Conservation (phyloP, 768 basidiomycete genomes). For the Boletus bicolor region DNA sequence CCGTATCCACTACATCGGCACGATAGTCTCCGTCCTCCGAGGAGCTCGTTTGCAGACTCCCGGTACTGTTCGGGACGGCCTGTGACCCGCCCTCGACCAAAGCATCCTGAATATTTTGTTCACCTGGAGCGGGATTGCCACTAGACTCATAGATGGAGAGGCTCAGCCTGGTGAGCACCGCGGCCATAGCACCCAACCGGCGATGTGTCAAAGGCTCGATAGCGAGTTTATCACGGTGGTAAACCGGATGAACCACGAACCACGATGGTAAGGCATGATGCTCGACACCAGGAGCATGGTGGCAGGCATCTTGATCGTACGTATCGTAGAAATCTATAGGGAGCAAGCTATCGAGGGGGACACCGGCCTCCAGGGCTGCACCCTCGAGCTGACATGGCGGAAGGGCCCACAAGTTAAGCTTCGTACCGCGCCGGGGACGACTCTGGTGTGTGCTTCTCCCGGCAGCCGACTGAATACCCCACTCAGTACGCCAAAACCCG, state of each 20-base stretch:
- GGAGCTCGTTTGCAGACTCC: constrained; percentile 5
- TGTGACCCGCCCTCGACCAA: background rate
- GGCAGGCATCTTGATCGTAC: constrained; percentile 1
- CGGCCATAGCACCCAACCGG: constrained; percentile 56
- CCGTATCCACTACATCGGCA: constrained; percentile 32
- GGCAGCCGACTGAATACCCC: constrained; percentile 10
- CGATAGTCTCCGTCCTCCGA: constrained; percentile 18
- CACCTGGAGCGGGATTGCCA: constrained; percentile 2
- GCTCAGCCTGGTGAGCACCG: constrained; percentile 51
- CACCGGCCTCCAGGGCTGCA: constrained; percentile 67
- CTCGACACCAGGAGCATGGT: background rate
- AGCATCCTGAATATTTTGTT: background rate
- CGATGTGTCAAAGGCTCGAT: constrained; percentile 46
- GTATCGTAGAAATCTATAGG: constrained; percentile 36
- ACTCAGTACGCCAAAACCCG: constrained; percentile 1
- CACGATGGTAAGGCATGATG: constrained; percentile 11
- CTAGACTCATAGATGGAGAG: constrained; percentile 37
- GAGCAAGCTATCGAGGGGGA: constrained; percentile 50
- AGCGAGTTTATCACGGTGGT: constrained; percentile 8
- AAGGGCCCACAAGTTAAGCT: constrained; percentile 63
- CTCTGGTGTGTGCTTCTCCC: constrained; percentile 5
- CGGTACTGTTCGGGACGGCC: background rate
- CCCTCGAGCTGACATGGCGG: constrained; percentile 51
- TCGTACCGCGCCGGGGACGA: constrained; percentile 43
- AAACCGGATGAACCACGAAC: constrained; percentile 22